Base-by-base conservation (phyloP, 345 rosid genomes). In the Camelina laxa region DNA sequence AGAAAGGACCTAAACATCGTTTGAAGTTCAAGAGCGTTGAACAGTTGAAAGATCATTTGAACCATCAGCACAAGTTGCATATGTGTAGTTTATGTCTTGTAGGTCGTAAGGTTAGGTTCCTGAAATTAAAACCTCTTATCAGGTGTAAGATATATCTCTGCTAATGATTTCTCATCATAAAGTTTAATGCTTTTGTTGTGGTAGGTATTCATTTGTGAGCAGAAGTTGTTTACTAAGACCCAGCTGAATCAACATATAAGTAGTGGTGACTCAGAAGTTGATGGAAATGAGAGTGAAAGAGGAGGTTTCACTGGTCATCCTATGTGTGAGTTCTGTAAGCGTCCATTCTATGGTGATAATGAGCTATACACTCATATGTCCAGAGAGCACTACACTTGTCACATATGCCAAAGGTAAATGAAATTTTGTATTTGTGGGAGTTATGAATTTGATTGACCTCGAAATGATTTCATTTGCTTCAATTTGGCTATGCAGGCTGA, bases 291-390 rank as follows among this genome's bases (percentile, higher is more conserved):
- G 78, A 87, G 87, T 76, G 98, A 93, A 70, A 86, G 97, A 79
- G 97, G 98, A 66, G 98, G 98, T 30, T 91, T 93, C 73, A 77
- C 69, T 75, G 98, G 98, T 45, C 98, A 93, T 84, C 97, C 98
- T 21, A 74, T 79, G 70, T 93, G 97, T 83, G 91, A 91, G 70
- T 91, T 93, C 73, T 93, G 98, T 65, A 82, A 78, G 74, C 76
- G 77, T 15, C 88, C 94, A 0, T 91, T 91, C 76, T 93, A 93
- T 75, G 97, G 96, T 69, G 98, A 87, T 58, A 93, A 89, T 75
- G 98, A 91, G 78, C 65, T 88, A 61, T 93, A 89, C 80, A 80
- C 86, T 4, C 97, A 93, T 70, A 93, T 91, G 97, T 87, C 94
- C 20, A 86, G 88, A 3, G 96, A 88, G 73, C 97, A 93, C 69